These are phyloP conservation scores for Camelina neglecta DNA, from an alignment of 345 rosid species.

Conservation along the genomic window DNA sequence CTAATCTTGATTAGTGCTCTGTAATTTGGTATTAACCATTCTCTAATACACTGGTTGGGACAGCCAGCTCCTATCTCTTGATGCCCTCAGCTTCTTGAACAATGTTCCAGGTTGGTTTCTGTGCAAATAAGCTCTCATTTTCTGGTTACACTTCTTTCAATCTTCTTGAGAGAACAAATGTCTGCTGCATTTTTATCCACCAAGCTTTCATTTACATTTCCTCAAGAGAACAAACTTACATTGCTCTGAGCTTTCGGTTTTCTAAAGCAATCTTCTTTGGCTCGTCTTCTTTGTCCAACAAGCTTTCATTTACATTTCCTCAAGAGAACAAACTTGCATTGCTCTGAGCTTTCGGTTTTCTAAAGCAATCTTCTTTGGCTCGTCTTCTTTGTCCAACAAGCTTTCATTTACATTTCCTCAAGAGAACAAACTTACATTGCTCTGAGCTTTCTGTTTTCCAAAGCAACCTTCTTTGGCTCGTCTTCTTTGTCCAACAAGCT, in stretches of 20 bases:
- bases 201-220: constrained; percentile 23
- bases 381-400: constrained; percentile 40
- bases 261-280: too few relatives aligned
- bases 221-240: too few relatives aligned
- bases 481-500: constrained; percentile 27
- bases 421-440: too few relatives aligned
- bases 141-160: constrained; percentile 11
- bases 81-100: constrained; percentile 43
- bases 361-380: too few relatives aligned
- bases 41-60: constrained; percentile 20
- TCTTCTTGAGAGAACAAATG: constrained; percentile 13
- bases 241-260: too few relatives aligned
- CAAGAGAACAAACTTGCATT: too few relatives aligned
- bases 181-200: too few relatives aligned
- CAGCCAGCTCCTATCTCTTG: constrained; percentile 17
- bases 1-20: constrained; percentile 1
- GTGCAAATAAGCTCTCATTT: constrained; percentile 54
- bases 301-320: constrained; percentile 19
- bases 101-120: constrained; percentile 64
- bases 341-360: too few relatives aligned
- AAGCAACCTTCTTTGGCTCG: too few relatives aligned
- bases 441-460: too few relatives aligned
- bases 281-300: background rate
- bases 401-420: constrained; percentile 20
- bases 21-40: constrained; percentile 7